These are phyloP conservation scores for Candolleomyces efflorescens DNA, from an alignment of 768 basidiomycete genomes.

Conservation along the genomic window DNA sequence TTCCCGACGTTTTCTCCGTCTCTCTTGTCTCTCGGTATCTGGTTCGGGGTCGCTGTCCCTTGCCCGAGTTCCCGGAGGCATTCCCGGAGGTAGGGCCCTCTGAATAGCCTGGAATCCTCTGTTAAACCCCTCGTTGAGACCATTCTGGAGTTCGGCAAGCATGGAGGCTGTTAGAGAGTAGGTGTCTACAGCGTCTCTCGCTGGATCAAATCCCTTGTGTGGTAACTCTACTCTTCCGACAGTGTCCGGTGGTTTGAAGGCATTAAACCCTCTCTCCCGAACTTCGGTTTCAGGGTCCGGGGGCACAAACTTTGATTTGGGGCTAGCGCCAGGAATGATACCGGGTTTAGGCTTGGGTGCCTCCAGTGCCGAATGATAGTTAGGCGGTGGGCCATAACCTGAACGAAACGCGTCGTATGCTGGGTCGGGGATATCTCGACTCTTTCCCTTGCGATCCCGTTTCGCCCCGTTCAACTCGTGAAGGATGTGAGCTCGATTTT, in stretches of 20 bases:
- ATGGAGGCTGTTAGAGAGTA: slow-evolving; percentile 20
- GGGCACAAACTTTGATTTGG: slow-evolving; percentile 27
- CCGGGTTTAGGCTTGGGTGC: slow-evolving; percentile 16
- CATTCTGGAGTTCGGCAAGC: slow-evolving; percentile 20
- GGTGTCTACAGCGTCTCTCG: slow-evolving; percentile 16
- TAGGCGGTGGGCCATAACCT: not conserved
- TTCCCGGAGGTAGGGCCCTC: not conserved
- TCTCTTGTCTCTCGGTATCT: not conserved
- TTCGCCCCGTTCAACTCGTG: slow-evolving; percentile 1
- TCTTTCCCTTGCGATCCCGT: slow-evolving; percentile 9
- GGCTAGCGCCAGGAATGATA: slow-evolving; percentile 27
- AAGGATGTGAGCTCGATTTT: slow-evolving; percentile 2
- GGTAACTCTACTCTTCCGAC: not conserved
- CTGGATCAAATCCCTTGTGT: slow-evolving; percentile 6
- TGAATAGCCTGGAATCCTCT: not conserved
- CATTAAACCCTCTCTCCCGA: slow-evolving; percentile 3
- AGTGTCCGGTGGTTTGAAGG: not conserved
- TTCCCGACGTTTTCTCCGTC: not conserved
- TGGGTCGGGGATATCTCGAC: not conserved
- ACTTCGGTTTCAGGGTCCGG: slow-evolving; percentile 7
- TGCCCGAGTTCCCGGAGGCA: not conserved
- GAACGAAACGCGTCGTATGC: not conserved
- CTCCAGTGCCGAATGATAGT: not conserved
- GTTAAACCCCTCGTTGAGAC: slow-evolving; percentile 18
- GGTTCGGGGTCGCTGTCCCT: not conserved